These are phyloP conservation scores for Fusarium nematophilum DNA, from an alignment of 2,329 filamentous ascomycete species.

Conservation along the genomic window DNA sequence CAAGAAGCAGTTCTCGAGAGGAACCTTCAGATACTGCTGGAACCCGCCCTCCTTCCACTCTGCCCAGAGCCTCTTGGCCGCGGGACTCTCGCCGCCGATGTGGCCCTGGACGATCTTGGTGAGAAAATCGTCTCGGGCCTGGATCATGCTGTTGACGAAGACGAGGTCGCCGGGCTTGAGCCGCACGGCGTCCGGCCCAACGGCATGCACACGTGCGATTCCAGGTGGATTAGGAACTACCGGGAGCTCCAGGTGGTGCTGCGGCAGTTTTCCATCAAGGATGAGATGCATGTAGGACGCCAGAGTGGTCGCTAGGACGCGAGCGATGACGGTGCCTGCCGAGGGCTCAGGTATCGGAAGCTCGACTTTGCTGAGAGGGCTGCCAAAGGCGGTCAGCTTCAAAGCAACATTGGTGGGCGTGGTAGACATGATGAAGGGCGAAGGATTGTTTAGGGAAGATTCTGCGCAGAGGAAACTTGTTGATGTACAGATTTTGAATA, in stretches of 20 bases:
- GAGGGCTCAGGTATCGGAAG: neutral
- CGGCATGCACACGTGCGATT: neutral
- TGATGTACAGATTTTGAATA: no score
- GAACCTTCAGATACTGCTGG: slow-evolving; percentile 13
- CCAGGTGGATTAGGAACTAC: neutral
- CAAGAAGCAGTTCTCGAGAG: slow-evolving; percentile 9
- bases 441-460: no score
- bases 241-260: neutral
- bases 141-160: neutral
- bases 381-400: neutral
- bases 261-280: neutral
- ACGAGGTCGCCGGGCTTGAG: neutral
- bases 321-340: neutral
- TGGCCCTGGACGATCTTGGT: slow-evolving; percentile 10
- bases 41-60: slow-evolving; percentile 11
- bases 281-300: neutral
- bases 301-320: neutral
- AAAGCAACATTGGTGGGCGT: neutral
- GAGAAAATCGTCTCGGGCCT: neutral
- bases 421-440: neutral
- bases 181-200: neutral
- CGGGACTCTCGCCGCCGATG: slow-evolving; percentile 7
- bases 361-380: neutral
- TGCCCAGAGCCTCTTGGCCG: slow-evolving; percentile 8
- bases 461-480: no score